Evolutionary conservation across 2,329 filamentous ascomycete species (phyloP).

Genomic region (Colletotrichum euphorbiae): DNA sequence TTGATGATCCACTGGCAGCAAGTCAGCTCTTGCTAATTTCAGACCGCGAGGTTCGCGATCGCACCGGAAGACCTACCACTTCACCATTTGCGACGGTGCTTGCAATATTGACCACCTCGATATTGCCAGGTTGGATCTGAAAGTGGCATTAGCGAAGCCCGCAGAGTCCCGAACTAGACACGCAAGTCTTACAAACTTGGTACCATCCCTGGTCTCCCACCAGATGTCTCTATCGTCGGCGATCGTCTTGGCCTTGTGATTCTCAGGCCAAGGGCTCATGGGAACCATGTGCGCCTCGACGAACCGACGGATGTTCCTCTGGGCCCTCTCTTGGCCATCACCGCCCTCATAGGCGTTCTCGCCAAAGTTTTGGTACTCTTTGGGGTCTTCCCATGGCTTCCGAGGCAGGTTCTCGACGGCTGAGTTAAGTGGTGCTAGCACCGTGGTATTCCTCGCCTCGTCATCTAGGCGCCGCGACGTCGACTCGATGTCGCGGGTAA

Average conservation of each 20-base stretch:
- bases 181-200: constrained; percentile 68
- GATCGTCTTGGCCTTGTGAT: constrained; percentile 73
- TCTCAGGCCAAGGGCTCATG: constrained; percentile 78
- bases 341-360: constrained; percentile 79
- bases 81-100: constrained; percentile 88
- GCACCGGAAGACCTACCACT: constrained; percentile 61
- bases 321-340: constrained; percentile 80
- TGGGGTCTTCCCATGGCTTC: constrained; percentile 87
- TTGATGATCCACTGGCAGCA: constrained; percentile 72
- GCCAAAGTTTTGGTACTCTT: constrained; percentile 77
- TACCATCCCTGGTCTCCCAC: constrained; percentile 81
- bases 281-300: constrained; percentile 88
- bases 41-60: neutral
- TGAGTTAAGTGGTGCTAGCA: constrained; percentile 88
- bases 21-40: constrained; percentile 35
- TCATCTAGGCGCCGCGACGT: constrained; percentile 77
- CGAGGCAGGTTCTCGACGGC: constrained; percentile 81
- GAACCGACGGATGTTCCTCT: constrained; percentile 80
- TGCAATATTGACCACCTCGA: constrained; percentile 81
- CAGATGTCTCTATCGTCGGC: constrained; percentile 76
- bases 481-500: constrained; percentile 80
- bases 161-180: neutral
- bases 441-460: constrained; percentile 76
- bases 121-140: constrained; percentile 80
- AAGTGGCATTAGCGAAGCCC: neutral